These are phyloP conservation scores for Meyerozyma carpophila DNA, from an alignment of 1,139 yeast species.

Conservation along the genomic window DNA sequence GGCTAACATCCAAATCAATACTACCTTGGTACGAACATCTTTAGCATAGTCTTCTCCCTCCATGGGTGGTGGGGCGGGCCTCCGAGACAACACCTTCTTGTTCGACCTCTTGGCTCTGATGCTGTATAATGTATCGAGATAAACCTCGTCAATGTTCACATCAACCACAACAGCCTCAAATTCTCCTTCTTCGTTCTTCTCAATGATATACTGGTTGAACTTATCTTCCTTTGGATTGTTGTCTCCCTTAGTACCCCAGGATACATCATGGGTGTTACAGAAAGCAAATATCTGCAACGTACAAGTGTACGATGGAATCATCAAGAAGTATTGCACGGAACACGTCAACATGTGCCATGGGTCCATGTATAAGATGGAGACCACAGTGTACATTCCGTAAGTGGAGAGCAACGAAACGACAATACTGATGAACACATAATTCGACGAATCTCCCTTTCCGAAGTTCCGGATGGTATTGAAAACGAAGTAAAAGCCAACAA, in stretches of 20 bases:
- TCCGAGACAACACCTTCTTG: constrained; percentile 48
- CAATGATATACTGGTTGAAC: constrained; percentile 39
- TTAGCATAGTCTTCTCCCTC: constrained; percentile 88
- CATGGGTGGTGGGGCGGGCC: constrained; percentile 30
- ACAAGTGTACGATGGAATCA: constrained; percentile 89
- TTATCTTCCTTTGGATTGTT: constrained; percentile 59
- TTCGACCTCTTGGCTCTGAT: constrained; percentile 67
- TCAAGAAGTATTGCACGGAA: constrained; percentile 74
- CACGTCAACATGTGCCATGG: constrained; percentile 94
- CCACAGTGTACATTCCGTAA: constrained; percentile 77
- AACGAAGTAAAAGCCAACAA: constrained; percentile 81
- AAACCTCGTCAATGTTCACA: constrained; percentile 82
- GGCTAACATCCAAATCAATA: constrained; percentile 82
- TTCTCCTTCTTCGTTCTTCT: constrained; percentile 51
- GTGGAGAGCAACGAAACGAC: constrained; percentile 86
- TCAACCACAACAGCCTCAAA: constrained; percentile 89
- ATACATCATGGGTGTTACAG: constrained; percentile 92
- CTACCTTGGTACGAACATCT: constrained; percentile 90
- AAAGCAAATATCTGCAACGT: constrained; percentile 90
- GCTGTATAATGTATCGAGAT: constrained; percentile 70
- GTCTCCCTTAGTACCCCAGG: constrained; percentile 98
- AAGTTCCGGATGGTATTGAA: constrained; percentile 43
- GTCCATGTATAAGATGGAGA: constrained; percentile 77
- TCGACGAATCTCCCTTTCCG: constrained; percentile 35
- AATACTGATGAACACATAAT: constrained; percentile 64